phyloP scores from a whole-genome alignment of 768 basidiomycete species.

The Lactarius sanguifluus region DNA sequence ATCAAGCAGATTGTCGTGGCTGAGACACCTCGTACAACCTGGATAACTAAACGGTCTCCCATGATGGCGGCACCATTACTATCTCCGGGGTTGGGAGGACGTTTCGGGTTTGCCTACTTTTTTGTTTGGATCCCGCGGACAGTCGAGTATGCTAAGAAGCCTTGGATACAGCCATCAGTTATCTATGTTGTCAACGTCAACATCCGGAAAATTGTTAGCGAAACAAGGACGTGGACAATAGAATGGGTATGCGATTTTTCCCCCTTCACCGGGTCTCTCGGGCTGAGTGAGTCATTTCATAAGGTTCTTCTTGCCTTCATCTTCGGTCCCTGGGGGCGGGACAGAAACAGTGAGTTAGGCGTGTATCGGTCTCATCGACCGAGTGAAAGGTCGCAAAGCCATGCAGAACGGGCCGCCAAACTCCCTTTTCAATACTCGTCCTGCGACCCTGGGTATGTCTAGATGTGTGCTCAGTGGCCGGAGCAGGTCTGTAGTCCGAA shows the following conservation, averaged over 20 bases:
- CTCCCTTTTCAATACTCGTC: background rate
- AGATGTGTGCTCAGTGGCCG: background rate
- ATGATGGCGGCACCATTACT: conserved; percentile 1
- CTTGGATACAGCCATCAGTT: background rate
- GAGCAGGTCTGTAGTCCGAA: background rate
- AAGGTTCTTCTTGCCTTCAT: background rate
- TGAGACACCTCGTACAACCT: background rate
- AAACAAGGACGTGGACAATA: conserved; percentile 14
- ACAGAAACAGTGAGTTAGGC: background rate
- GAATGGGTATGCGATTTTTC: background rate
- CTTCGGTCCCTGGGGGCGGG: background rate
- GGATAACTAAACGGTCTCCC: background rate
- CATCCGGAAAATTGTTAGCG: conserved; percentile 6
- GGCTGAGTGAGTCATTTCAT: background rate
- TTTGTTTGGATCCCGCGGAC: conserved; percentile 2
- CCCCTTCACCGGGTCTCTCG: background rate
- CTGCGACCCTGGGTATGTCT: background rate
- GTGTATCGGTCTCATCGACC: background rate
- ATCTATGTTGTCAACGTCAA: conserved; percentile 1
- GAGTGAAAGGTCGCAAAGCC: background rate
- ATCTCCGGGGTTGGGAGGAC: no score
- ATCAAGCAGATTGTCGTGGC: conserved; percentile 11
- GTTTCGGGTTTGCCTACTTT: background rate
- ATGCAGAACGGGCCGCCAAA: background rate
- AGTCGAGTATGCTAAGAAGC: conserved; percentile 2